A percentile compares a stretch with the other conserved stretches of the same genome.
These are phyloP conservation scores for Boletus speciosus DNA, from an alignment of 768 basidiomycete genomes.

Conservation along the genomic window DNA sequence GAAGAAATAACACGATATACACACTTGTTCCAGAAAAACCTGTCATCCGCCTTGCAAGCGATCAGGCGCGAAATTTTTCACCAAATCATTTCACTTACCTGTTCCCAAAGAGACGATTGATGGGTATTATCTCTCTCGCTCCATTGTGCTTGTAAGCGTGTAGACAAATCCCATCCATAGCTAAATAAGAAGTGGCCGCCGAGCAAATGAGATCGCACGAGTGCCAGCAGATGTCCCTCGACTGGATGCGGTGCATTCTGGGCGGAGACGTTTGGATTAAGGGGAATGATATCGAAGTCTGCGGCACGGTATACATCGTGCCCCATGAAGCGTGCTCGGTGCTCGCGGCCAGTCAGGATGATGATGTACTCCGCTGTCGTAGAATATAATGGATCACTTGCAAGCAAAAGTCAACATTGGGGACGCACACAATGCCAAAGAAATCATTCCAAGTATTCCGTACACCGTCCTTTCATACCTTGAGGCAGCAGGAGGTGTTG, in stretches of 20 bases:
- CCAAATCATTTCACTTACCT: conserved; percentile 44
- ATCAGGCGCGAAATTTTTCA: conserved; percentile 9
- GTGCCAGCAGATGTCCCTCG: conserved; percentile 81
- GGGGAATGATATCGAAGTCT: conserved; percentile 87
- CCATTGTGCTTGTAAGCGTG: conserved; percentile 82
- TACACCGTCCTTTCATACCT: conserved; percentile 65
- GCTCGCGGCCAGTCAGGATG: conserved; percentile 78
- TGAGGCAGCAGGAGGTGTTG: conserved; percentile 51
- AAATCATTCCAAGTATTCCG: conserved; percentile 73
- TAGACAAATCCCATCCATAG: conserved; percentile 87
- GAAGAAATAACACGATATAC: background rate
- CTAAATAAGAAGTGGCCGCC: conserved; percentile 85
- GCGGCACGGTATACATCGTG: conserved; percentile 87
- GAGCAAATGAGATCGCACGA: conserved; percentile 80
- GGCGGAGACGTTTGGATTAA: conserved; percentile 67
- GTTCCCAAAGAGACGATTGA: conserved; percentile 68
- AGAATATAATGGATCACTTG: background rate
- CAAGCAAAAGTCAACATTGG: background rate
- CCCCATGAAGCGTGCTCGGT: conserved; percentile 73
- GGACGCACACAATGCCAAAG: conserved; percentile 67
- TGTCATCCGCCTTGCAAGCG: conserved; percentile 73
- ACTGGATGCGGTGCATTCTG: conserved; percentile 75
- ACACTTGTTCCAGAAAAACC: conserved; percentile 96
- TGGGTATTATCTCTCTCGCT: conserved; percentile 47
- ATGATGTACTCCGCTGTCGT: conserved; percentile 87